phyloP scores from a whole-genome alignment of 768 basidiomycete species.

The Termitomyces sp. region DNA sequence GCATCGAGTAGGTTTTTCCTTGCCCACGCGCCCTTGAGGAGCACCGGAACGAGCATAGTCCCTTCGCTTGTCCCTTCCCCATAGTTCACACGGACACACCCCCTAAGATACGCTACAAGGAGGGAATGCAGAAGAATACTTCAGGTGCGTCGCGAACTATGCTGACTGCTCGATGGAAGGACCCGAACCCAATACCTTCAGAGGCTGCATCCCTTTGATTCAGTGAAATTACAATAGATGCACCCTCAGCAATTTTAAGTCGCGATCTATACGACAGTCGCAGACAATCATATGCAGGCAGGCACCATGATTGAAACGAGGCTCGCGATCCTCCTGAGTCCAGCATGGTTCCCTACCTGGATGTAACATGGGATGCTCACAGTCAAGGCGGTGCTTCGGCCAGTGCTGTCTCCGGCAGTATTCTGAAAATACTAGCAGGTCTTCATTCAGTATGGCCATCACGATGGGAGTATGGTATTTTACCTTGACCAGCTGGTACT shows the following conservation, averaged over 20 bases:
- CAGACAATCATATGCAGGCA: conserved; percentile 29
- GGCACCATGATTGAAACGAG: conserved; percentile 16
- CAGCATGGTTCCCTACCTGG: conserved; percentile 29
- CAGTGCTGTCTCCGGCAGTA: conserved; percentile 31
- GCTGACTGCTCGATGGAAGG: conserved; percentile 36
- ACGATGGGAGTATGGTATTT: no score
- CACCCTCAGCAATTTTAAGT: conserved; percentile 26
- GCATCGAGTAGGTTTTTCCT: conserved; percentile 31
- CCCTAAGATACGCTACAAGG: conserved; percentile 29
- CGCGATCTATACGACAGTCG: conserved; percentile 17
- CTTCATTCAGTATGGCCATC: background rate
- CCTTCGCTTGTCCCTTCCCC: conserved; percentile 23
- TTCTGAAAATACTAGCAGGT: conserved; percentile 27
- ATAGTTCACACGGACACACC: conserved; percentile 31
- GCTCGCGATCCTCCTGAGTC: conserved; percentile 24
- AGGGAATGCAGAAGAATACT: conserved; percentile 36
- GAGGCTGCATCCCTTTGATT: conserved; percentile 21
- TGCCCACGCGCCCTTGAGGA: conserved; percentile 27
- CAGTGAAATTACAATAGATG: background rate
- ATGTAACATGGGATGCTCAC: conserved; percentile 25
- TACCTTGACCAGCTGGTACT: conserved; percentile 11
- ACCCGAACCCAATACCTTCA: conserved; percentile 29
- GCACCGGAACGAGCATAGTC: conserved; percentile 31
- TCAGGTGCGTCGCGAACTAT: conserved; percentile 35
- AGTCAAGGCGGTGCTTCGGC: conserved; percentile 29